phyloP scores from a whole-genome alignment of 805 yeast species.

The Candida patagonica region DNA sequence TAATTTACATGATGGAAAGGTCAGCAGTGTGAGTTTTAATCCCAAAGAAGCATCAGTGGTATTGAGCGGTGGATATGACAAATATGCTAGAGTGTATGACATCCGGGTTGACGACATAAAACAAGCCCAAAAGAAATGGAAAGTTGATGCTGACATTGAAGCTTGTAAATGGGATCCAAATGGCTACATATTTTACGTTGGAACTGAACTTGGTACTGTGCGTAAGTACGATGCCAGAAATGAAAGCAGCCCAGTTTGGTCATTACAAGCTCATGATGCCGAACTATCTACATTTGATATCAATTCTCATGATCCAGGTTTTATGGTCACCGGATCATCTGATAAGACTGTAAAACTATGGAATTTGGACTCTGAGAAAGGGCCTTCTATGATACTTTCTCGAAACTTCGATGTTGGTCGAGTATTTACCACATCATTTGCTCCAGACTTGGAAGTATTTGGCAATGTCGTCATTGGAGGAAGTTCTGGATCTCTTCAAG shows the following conservation, averaged over 20 bases:
- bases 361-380: conserved; percentile 48
- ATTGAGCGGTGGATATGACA: conserved; percentile 89
- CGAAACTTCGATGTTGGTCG: conserved; percentile 94
- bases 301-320: conserved; percentile 57
- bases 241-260: conserved; percentile 74
- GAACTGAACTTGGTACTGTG: conserved; percentile 85
- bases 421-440: conserved; percentile 73
- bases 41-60: conserved; percentile 39
- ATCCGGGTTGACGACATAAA: conserved; percentile 54
- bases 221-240: conserved; percentile 78
- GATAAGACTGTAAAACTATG: conserved; percentile 82
- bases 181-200: conserved; percentile 56
- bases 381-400: conserved; percentile 81
- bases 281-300: conserved; percentile 78
- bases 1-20: conserved; percentile 69
- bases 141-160: conserved; percentile 75
- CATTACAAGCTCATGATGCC: conserved; percentile 92
- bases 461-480: conserved; percentile 87
- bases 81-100: conserved; percentile 68
- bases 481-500: conserved; percentile 68
- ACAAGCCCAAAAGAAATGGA: conserved; percentile 54
- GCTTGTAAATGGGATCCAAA: conserved; percentile 62
- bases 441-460: conserved; percentile 76
- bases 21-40: conserved; percentile 86
- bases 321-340: conserved; percentile 79